phyloP scores from a whole-genome alignment of 305 asterid genomes.

The Rubia tinctorum region DNA sequence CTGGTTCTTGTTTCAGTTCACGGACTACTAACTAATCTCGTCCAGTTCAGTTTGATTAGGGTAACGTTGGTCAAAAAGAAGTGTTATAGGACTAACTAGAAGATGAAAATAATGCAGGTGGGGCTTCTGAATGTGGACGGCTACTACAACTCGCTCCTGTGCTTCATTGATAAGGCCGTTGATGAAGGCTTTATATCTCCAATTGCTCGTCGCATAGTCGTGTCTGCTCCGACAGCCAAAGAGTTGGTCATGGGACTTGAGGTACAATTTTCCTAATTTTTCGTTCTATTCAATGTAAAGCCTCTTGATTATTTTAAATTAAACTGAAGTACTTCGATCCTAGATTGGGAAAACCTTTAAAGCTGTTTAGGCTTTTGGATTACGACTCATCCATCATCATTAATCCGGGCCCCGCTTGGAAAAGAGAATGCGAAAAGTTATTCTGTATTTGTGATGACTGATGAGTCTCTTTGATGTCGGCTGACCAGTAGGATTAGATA shows the following conservation, averaged over 20 bases:
- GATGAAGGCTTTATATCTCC: slow-evolving; percentile 98
- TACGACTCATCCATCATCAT: slow-evolving; percentile 5
- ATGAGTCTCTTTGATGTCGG: slow-evolving; percentile 10
- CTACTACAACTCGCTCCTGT: slow-evolving; percentile 71
- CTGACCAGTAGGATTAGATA: background rate
- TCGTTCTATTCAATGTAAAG: background rate
- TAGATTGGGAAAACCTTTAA: background rate
- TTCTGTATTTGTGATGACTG: background rate
- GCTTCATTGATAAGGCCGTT: slow-evolving; percentile 82
- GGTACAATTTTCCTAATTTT: slow-evolving; percentile 36
- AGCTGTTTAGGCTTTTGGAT: slow-evolving; percentile 4
- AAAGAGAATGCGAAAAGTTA: background rate
- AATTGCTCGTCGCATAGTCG: slow-evolving; percentile 81
- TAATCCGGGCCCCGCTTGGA: background rate
- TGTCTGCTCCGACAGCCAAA: slow-evolving; percentile 86
- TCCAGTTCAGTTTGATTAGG: background rate
- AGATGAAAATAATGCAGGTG: slow-evolving; percentile 48
- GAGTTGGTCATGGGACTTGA: slow-evolving; percentile 83
- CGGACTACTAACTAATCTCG: slow-evolving; percentile 28
- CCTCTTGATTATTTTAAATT: background rate
- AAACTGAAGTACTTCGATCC: background rate
- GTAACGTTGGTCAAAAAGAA: slow-evolving; percentile 7
- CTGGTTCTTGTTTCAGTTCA: slow-evolving; percentile 33
- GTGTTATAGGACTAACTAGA: background rate
- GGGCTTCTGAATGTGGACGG: slow-evolving; percentile 94